Conservation (phyloP, 148 eudicot species). For the Beta vulgaris region DNA sequence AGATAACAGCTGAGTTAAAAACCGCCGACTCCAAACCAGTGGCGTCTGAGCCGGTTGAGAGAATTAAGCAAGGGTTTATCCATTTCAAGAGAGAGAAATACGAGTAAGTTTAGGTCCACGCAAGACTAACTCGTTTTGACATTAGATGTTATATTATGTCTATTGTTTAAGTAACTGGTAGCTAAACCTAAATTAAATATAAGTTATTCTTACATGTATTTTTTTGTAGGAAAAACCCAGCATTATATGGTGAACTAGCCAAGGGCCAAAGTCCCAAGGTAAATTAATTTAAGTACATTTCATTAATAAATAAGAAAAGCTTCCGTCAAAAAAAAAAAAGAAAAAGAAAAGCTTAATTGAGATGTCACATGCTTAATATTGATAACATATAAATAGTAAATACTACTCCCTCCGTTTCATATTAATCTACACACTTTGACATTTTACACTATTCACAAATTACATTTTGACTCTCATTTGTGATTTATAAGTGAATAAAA, state of each 20-base stretch:
- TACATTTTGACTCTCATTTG: no score
- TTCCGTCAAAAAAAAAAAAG: not conserved
- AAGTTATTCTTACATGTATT: not conserved
- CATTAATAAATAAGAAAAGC: not conserved
- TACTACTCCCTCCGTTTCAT: no score
- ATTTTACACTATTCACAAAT: no score
- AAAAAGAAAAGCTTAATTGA: no score
- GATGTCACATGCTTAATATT: no score
- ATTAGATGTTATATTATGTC: not conserved
- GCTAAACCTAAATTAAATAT: not conserved
- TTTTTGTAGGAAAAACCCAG: slow-evolving; percentile 70
- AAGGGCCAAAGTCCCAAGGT: slow-evolving; percentile 96
- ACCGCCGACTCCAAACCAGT: slow-evolving; percentile 29
- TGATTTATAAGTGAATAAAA: no score
- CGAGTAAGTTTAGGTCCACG: slow-evolving; percentile 70
- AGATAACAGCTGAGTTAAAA: slow-evolving; percentile 66
- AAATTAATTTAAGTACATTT: slow-evolving; percentile 2
- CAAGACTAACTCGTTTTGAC: no score
- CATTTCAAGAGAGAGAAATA: slow-evolving; percentile 80
- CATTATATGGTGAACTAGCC: slow-evolving; percentile 58
- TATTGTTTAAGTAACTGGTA: not conserved
- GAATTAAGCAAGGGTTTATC: slow-evolving; percentile 70
- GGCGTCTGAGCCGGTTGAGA: slow-evolving; percentile 45
- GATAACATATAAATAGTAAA: no score
- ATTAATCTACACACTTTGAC: no score